Percentiles rank a stretch among this genome's conserved stretches.
Evolutionary conservation across 805 yeast species (phyloP).

Genomic region (Ogataea neopini): DNA sequence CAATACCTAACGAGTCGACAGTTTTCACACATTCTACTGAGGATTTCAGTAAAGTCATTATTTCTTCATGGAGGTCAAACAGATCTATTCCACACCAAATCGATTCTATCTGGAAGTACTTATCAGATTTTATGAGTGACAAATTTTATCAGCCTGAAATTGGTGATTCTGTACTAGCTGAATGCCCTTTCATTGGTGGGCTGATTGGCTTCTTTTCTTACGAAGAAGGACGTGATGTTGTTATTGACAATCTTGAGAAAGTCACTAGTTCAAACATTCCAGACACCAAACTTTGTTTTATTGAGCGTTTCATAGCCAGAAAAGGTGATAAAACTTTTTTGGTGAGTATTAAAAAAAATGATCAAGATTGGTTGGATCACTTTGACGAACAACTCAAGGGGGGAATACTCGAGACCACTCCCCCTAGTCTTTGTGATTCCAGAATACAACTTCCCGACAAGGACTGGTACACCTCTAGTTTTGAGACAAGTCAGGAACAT

Average conservation of each 20-base stretch:
- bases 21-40: slow-evolving; percentile 66
- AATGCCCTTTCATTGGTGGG: slow-evolving; percentile 89
- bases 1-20: slow-evolving; percentile 43
- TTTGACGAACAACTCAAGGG: no score
- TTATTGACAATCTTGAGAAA: slow-evolving; percentile 37
- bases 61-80: slow-evolving; percentile 33
- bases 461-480: slow-evolving; percentile 52
- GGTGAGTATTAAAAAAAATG: slow-evolving; percentile 49
- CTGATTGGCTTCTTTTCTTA: slow-evolving; percentile 82
- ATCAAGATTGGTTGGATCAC: slow-evolving; percentile 38
- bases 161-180: slow-evolving; percentile 30
- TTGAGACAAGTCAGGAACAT: slow-evolving; percentile 63
- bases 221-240: slow-evolving; percentile 71
- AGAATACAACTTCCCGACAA: slow-evolving; percentile 57
- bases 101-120: slow-evolving; percentile 51
- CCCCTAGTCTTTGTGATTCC: no score
- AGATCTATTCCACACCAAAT: no score
- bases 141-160: slow-evolving; percentile 33
- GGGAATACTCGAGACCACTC: no score
- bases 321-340: slow-evolving; percentile 54
- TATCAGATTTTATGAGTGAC: slow-evolving; percentile 50
- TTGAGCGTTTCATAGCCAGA: slow-evolving; percentile 62
- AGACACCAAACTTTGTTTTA: slow-evolving; percentile 71
- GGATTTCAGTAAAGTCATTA: slow-evolving; percentile 24
- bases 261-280: slow-evolving; percentile 50